Evolutionary conservation across 805 yeast genomes (phyloP), one percentile per base, ranked within the genome.

Genomic region (Schwanniomyces occidentalis): DNA sequence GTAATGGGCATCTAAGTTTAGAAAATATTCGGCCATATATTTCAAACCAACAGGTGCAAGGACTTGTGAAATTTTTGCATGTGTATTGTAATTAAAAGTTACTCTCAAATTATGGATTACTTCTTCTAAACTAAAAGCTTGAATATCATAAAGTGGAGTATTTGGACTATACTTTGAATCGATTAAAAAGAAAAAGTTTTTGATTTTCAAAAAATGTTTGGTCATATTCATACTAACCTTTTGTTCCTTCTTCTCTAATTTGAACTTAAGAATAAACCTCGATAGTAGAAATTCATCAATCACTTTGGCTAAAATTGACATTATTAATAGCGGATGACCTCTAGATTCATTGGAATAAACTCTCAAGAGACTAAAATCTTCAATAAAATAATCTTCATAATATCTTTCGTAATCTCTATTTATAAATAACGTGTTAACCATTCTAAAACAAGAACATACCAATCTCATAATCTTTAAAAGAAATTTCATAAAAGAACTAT

Each of bases 341-440:
- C 32, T 43, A 8, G 42, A 41, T 16, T 43, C 36, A 16, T 51
- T 48, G n/a, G 52, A 22, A 32, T 56, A 57, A 2, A 57, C 27
- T 21, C 54, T 31, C 8, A 54, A 24, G 10, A 57, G 36, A 31
- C 48, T 48, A 23, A 44, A 49, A 40, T 56, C 59, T 37, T 56
- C 61, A 21, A 41, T 24, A 27, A 14, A 43, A 19, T 26, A 46
- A 6, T 24, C 23, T 13, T 35, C 33, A 27, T 27, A 24, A 16
- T 41, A 38, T 8, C 16, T 9, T 19, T 30, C 20, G 20, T 15
- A 35, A 13, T 16, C 19, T 13, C 2, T 16, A 22, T 16, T 18
- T 19, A 17, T 16, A 13, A 13, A 14, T n/a, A 25, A 26, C 8
- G 15, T 30, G 20, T 20, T 9, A 17, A 13, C 5, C 16, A 22